These are phyloP conservation scores for Plantago lanceolata DNA, from an alignment of 305 asterid genomes.

Conservation along the genomic window DNA sequence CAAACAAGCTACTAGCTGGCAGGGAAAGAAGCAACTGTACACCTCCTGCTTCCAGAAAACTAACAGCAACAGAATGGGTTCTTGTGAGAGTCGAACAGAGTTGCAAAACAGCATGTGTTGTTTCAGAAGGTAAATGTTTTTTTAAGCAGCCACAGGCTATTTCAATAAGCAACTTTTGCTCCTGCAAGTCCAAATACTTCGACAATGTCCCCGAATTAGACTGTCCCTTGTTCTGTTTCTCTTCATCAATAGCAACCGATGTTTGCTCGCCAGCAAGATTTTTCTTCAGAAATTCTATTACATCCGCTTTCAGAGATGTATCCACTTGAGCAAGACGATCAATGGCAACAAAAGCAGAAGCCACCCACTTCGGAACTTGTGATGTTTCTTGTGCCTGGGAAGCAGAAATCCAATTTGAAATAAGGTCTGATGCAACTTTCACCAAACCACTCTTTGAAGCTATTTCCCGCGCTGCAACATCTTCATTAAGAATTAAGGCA, in stretches of 20 bases:
- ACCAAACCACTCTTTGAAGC: conserved; percentile 74
- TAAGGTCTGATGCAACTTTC: conserved; percentile 74
- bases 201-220: conserved; percentile 43
- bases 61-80: conserved; percentile 77
- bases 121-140: conserved; percentile 75
- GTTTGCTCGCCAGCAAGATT: conserved; percentile 48
- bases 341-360: conserved; percentile 85
- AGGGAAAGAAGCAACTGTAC: conserved; percentile 70
- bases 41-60: conserved; percentile 82
- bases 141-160: conserved; percentile 71
- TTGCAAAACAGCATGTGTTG: conserved; percentile 91
- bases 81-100: conserved; percentile 88
- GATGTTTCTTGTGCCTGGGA: conserved; percentile 49
- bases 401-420: conserved; percentile 58
- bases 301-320: conserved; percentile 54
- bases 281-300: conserved; percentile 63
- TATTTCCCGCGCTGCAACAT: conserved; percentile 70
- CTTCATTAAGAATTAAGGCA: conserved; percentile 89
- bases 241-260: conserved; percentile 61
- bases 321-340: conserved; percentile 95
- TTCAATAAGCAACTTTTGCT: conserved; percentile 65
- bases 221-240: conserved; percentile 55
- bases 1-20: conserved; percentile 76
- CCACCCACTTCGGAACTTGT: conserved; percentile 86
- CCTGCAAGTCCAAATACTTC: conserved; percentile 65